Percentiles rank a stretch among this genome's conserved stretches.
Evolutionary conservation across 768 basidiomycete species (phyloP).

Genomic region (Porphyrellus cyaneotinctus): DNA sequence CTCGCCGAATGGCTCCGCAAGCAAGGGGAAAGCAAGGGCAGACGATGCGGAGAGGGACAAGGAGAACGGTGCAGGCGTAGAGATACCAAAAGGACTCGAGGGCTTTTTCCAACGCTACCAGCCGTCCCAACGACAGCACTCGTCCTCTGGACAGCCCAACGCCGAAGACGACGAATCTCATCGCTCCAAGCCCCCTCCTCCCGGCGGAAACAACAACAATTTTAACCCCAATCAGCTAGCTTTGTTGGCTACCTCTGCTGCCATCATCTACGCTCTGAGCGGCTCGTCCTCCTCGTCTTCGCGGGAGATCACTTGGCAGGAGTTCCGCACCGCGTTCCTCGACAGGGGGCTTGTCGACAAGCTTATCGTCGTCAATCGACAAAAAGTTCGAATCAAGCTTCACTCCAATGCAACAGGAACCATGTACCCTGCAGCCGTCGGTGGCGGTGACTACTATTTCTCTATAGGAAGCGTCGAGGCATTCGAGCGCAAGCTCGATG

Average conservation of each 20-base stretch:
- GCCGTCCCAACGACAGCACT: conserved; percentile 33
- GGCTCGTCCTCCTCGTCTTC: conserved; percentile 45
- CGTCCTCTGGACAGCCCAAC: conserved; percentile 27
- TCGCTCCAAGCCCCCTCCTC: conserved; percentile 50
- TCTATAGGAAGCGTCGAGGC: conserved; percentile 97
- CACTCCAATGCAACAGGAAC: conserved; percentile 84
- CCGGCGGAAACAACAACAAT: conserved; percentile 41
- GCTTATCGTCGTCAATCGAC: conserved; percentile 86
- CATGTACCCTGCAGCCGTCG: conserved; percentile 61
- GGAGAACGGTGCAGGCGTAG: conserved; percentile 27
- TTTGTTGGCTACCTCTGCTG: conserved; percentile 54
- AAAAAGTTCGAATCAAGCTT: conserved; percentile 86
- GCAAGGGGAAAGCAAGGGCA: conserved; percentile 35
- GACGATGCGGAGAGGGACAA: conserved; percentile 33
- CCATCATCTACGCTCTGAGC: conserved; percentile 62
- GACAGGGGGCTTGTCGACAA: conserved; percentile 95
- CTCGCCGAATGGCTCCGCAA: conserved; percentile 12
- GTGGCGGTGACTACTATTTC: conserved; percentile 78
- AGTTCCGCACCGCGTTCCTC: conserved; percentile 95
- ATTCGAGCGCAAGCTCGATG: conserved; percentile 92
- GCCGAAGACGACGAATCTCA: conserved; percentile 29
- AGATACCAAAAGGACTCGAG: conserved; percentile 64
- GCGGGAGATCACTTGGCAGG: conserved; percentile 98
- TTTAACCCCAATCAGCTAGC: conserved; percentile 57
- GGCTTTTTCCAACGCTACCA: conserved; percentile 75